Base-by-base conservation (phyloP, 768 basidiomycete genomes). In the Collybia nuda region DNA sequence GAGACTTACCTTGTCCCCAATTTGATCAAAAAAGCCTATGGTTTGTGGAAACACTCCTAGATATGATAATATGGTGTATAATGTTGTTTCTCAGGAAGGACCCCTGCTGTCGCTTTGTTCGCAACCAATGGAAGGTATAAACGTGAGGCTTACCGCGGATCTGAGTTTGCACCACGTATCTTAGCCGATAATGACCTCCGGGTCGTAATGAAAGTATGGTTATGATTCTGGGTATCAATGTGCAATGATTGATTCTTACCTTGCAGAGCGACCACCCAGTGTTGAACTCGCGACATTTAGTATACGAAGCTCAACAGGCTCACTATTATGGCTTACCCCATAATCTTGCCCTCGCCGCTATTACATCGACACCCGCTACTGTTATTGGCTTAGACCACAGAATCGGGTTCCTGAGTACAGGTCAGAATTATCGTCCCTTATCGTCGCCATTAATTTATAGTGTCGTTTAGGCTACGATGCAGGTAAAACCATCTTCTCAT, bases 241-340 rank as follows among this genome's bases (percentile, higher is more conserved):
- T 7, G 21, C 22, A 21, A 46, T 18, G 22, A 23, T 40, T 41
- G 5, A 28, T 48, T 36, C 11, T 12, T 22, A 36, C 44, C 7
- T 15, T 44, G 44, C 11, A 88, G 86, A 85, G 84, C 42, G 84
- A 87, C 56, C 86, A 88, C 55, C 80, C 85, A 1, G 77, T 68
- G 2, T 59, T 85, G 47, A 80, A 92, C 54, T 86, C 86, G 4
- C 81, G 92, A 2, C 86, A 86, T 67, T 77, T 95, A 4, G 62
- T 91, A 21, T 88, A 84, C 54, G 91, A 95, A 65, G 90, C 92
- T 4, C 88, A 90, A 61, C 88, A 90, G 65, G 89, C 88, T 1
- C 82, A 88, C 60, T 87, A 84, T 62, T 91, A 87, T 58, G 90
- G 91, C 5, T 74, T 95, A 15, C 80, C 85, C 23, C 73, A 73